Evolutionary conservation across 106 monocot species (phyloP).

Genomic region (Dendrobium huoshanense): DNA sequence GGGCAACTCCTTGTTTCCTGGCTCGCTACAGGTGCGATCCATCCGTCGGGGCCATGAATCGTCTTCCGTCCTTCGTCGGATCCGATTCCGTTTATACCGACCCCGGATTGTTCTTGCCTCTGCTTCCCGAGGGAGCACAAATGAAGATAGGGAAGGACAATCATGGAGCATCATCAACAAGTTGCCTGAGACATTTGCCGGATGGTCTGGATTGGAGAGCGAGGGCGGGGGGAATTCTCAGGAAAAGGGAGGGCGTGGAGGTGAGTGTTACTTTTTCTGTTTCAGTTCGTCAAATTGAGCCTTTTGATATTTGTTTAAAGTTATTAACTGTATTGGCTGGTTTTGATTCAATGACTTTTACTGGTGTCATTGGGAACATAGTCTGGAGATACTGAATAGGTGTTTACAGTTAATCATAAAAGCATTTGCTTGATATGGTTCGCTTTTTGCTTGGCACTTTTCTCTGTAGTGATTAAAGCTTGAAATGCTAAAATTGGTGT

Average conservation of each 20-base stretch:
- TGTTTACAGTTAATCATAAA: no score
- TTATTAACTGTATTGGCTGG: background rate
- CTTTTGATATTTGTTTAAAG: background rate
- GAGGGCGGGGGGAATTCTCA: constrained; percentile 4
- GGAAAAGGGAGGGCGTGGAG: constrained; percentile 24
- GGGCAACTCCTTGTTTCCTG: constrained; percentile 7
- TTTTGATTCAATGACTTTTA: constrained; percentile 1
- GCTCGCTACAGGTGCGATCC: constrained; percentile 21
- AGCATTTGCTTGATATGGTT: background rate
- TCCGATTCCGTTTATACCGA: constrained; percentile 14
- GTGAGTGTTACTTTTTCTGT: constrained; percentile 13
- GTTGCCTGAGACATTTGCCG: constrained; percentile 16
- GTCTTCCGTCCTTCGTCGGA: constrained; percentile 5
- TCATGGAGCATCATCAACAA: background rate
- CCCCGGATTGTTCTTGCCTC: constrained; percentile 1
- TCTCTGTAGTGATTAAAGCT: background rate
- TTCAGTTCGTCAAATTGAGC: no score
- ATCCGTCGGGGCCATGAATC: constrained; percentile 3
- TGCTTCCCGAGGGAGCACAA: background rate
- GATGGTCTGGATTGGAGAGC: constrained; percentile 16
- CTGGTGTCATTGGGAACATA: background rate
- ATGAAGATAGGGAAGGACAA: background rate
- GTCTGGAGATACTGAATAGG: background rate
- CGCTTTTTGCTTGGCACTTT: background rate
- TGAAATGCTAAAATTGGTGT: background rate